Evolutionary conservation across 192 early-diverging fungal genomes (phyloP).

Genomic region (Piromyces finnis): DNA sequence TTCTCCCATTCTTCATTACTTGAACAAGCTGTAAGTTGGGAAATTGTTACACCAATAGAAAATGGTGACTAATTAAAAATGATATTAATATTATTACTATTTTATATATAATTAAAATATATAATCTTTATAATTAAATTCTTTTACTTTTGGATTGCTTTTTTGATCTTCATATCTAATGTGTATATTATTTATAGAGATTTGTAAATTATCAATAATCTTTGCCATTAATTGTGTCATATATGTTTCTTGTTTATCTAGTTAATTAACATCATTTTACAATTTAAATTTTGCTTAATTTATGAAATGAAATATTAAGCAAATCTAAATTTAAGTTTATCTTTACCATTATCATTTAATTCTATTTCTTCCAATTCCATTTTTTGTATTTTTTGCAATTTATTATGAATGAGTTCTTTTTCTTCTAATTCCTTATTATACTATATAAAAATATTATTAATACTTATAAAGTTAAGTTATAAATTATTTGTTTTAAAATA

Average conservation of each 20-base stretch:
- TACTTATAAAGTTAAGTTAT: too few relatives aligned
- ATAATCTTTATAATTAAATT: too few relatives aligned
- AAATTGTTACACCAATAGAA: constrained; percentile 71
- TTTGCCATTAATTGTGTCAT: constrained; percentile 76
- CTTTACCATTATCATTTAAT: constrained; percentile 66
- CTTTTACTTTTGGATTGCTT: constrained; percentile 34
- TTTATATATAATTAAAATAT: background rate
- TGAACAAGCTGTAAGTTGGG: constrained; percentile 78
- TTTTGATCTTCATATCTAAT: constrained; percentile 81
- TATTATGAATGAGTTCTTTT: constrained; percentile 48
- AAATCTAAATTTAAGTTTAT: too few relatives aligned
- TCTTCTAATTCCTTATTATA: constrained; percentile 72
- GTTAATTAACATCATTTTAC: background rate
- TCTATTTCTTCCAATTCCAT: constrained; percentile 55
- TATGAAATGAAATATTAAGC: too few relatives aligned
- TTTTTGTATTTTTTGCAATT: constrained; percentile 52
- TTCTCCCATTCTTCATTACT: constrained; percentile 71
- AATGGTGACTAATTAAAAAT: constrained; percentile 35
- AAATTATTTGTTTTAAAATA: background rate
- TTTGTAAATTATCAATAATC: constrained; percentile 90
- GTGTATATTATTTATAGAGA: constrained; percentile 89
- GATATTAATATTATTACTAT: background rate
- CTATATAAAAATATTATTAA: background rate
- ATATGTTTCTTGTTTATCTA: constrained; percentile 42
- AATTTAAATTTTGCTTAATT: too few relatives aligned